Percentiles rank a stretch among this genome's conserved stretches.
Evolutionary conservation across 176 grass and related monocot genomes (phyloP).

Genomic region (Hsuehochloa calcarea): DNA sequence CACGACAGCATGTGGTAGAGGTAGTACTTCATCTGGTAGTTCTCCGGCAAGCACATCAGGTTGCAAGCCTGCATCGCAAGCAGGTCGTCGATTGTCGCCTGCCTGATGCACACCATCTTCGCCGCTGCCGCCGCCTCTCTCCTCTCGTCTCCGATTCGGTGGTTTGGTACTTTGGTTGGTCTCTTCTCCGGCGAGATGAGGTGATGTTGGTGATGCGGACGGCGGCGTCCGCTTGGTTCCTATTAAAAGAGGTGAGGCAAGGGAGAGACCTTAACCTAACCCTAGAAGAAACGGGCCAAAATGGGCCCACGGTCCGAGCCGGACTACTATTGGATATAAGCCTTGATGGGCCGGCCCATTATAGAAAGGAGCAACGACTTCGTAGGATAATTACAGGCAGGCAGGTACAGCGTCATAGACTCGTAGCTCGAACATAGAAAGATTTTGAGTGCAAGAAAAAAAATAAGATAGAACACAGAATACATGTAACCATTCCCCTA

Average conservation of each 20-base stretch:
- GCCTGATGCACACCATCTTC: slow-evolving; percentile 93
- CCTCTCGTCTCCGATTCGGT: neutral
- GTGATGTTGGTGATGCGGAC: slow-evolving; percentile 1
- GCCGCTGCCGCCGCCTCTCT: neutral
- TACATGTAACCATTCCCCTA: neutral
- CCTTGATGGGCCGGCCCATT: neutral
- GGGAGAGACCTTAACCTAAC: slow-evolving; percentile 36
- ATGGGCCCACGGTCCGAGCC: neutral
- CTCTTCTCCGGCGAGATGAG: neutral
- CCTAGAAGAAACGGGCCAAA: slow-evolving; percentile 35
- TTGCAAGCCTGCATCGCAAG: slow-evolving; percentile 99
- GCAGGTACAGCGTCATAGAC: neutral
- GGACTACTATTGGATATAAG: neutral
- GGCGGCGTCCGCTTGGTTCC: slow-evolving; percentile 16
- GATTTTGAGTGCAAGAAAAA: neutral
- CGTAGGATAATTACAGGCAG: neutral
- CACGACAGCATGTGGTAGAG: slow-evolving; percentile 96
- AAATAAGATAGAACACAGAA: neutral
- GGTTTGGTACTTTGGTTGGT: neutral
- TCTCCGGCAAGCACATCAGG: slow-evolving; percentile 97
- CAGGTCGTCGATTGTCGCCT: slow-evolving; percentile 88
- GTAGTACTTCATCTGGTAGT: slow-evolving; percentile 99
- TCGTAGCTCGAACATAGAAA: neutral
- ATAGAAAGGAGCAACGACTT: neutral
- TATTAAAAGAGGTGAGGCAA: slow-evolving; percentile 27